A percentile compares a stretch with the other conserved stretches of the same genome.
Evolutionary conservation across 2,329 filamentous ascomycete genomes (phyloP).

Genomic region (Fusarium mangiferae): DNA sequence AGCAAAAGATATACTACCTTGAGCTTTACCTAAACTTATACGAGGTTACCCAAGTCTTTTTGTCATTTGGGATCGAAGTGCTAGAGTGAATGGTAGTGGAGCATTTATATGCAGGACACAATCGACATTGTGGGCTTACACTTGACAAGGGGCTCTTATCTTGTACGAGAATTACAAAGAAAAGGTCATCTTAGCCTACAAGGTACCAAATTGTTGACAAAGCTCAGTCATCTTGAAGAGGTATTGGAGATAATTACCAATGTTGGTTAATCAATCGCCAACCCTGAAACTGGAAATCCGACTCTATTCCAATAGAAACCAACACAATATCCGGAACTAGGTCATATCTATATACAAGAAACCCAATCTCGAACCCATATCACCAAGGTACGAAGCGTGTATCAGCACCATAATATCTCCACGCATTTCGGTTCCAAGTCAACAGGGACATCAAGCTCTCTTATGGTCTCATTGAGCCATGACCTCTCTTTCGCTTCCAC

Average conservation of each 20-base stretch:
- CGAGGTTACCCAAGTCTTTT: too few relatives aligned
- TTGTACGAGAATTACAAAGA: not conserved
- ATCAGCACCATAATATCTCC: conserved; percentile 15
- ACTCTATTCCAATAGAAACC: not conserved
- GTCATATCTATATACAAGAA: not conserved
- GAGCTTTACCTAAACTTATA: too few relatives aligned
- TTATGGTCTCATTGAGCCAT: conserved; percentile 46
- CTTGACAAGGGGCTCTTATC: not conserved
- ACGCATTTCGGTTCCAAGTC: conserved; percentile 23
- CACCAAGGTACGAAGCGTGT: not conserved
- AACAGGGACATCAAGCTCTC: conserved; percentile 41
- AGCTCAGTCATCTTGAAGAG: not conserved
- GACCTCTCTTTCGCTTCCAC: conserved; percentile 37
- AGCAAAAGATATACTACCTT: too few relatives aligned
- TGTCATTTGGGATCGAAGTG: too few relatives aligned
- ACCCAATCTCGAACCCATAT: not conserved
- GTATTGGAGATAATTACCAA: not conserved
- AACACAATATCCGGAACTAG: not conserved
- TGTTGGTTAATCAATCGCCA: not conserved
- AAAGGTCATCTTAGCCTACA: not conserved
- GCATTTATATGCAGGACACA: not conserved
- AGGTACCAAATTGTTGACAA: not conserved
- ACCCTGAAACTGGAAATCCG: not conserved
- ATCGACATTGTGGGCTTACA: not conserved
- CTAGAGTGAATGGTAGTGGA: not conserved